Percentiles rank a stretch among this genome's conserved stretches.
Evolutionary conservation across 2,329 filamentous ascomycete genomes (phyloP).

Genomic region (Paraphoma sp.): DNA sequence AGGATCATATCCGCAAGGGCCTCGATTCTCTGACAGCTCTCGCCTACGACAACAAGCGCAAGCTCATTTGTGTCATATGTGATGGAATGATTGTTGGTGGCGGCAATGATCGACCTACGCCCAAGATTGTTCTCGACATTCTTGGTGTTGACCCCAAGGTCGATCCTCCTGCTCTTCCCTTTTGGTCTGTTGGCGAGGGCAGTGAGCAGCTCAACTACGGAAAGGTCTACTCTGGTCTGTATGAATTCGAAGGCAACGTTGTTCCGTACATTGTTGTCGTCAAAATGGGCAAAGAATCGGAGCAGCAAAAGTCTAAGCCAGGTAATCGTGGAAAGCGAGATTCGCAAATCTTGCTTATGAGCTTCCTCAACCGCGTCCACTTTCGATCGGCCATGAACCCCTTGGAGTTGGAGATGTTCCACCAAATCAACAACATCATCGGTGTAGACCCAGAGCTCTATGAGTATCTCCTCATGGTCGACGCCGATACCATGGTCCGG

Average conservation of each 20-base stretch:
- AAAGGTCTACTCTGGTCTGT: conserved; percentile 97
- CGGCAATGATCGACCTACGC: conserved; percentile 94
- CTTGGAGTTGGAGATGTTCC: conserved; percentile 96
- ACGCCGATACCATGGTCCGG: conserved; percentile 92
- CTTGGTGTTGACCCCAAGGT: conserved; percentile 96
- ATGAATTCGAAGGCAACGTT: conserved; percentile 96
- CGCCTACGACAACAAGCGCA: conserved; percentile 97
- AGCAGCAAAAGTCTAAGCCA: conserved; percentile 88
- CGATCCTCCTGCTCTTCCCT: conserved; percentile 90
- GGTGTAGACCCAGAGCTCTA: conserved; percentile 97
- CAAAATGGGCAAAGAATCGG: conserved; percentile 96
- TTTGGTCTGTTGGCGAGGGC: conserved; percentile 89
- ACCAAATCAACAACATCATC: conserved; percentile 99
- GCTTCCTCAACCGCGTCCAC: conserved; percentile 97
- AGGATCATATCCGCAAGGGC: conserved; percentile 91
- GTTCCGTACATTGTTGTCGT: conserved; percentile 96
- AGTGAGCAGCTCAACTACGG: conserved; percentile 96
- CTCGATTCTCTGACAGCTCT: conserved; percentile 93
- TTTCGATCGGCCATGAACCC: conserved; percentile 94
- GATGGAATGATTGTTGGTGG: conserved; percentile 96
- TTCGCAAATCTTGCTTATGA: conserved; percentile 94
- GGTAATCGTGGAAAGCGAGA: conserved; percentile 99
- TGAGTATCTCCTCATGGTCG: conserved; percentile 96
- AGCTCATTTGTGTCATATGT: conserved; percentile 94
- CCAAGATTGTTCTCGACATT: conserved; percentile 97